phyloP scores from a whole-genome alignment of 306 rosid species.

The Malus fusca region DNA sequence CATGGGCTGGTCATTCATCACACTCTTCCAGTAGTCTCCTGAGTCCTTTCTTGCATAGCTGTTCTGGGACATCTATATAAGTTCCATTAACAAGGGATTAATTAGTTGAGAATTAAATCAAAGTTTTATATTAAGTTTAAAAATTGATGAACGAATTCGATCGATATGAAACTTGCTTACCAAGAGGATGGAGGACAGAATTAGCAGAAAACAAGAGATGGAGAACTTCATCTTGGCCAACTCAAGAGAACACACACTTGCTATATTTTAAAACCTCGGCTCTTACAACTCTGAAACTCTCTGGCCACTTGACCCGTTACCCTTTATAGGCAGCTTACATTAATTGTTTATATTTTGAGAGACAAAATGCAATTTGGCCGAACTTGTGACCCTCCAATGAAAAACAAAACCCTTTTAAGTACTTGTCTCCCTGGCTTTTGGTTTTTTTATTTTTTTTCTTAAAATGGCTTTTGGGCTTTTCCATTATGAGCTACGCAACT shows the following conservation, averaged over 20 bases:
- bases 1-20: slow-evolving; percentile 55
- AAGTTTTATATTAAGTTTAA: neutral
- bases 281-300: neutral
- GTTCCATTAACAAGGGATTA: neutral
- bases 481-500: too few relatives aligned
- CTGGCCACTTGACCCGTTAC: neutral
- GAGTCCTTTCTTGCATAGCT: slow-evolving; percentile 44
- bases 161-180: slow-evolving; percentile 28
- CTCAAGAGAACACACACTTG: neutral
- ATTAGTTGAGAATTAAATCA: neutral
- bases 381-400: neutral
- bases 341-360: neutral
- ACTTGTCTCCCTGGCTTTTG: neutral
- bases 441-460: too few relatives aligned
- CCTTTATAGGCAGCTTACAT: neutral
- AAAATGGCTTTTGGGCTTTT: too few relatives aligned
- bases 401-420: neutral
- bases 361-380: neutral
- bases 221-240: slow-evolving; percentile 34
- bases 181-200: slow-evolving; percentile 40
- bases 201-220: slow-evolving; percentile 17
- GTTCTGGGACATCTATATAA: slow-evolving; percentile 23
- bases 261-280: neutral
- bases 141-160: neutral
- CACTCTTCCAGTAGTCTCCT: slow-evolving; percentile 54